These are phyloP conservation scores for Penicillium goetzii DNA, from an alignment of 495 filamentous ascomycete species.

Conservation along the genomic window DNA sequence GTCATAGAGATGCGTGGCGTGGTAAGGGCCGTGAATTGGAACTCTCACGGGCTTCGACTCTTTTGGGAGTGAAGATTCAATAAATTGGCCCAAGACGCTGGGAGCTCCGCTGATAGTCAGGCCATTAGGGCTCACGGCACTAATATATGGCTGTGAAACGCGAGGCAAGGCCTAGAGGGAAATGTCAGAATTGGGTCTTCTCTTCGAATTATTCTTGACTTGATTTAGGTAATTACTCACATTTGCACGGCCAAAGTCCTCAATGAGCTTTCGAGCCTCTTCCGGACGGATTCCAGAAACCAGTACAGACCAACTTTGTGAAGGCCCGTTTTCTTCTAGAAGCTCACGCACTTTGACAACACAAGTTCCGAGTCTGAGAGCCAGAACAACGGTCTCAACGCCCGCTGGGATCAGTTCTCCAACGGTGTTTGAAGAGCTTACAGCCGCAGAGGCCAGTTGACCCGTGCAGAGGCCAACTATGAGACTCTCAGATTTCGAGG, in stretches of 20 bases:
- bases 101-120: slow-evolving; percentile 83
- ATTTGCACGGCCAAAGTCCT: slow-evolving; percentile 39
- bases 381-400: slow-evolving; percentile 70
- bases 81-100: slow-evolving; percentile 59
- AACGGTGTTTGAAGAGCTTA: slow-evolving; percentile 69
- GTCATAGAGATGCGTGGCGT: slow-evolving; percentile 74
- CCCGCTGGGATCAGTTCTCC: slow-evolving; percentile 68
- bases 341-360: slow-evolving; percentile 49
- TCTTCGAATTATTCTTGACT: slow-evolving; percentile 41
- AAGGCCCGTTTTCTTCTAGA: slow-evolving; percentile 31
- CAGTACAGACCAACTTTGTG: slow-evolving; percentile 46
- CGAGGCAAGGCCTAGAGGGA: slow-evolving; percentile 55
- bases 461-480: slow-evolving; percentile 68
- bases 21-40: slow-evolving; percentile 79
- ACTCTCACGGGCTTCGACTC: slow-evolving; percentile 62
- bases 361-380: slow-evolving; percentile 70
- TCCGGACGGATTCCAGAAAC: slow-evolving; percentile 40
- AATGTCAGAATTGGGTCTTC: slow-evolving; percentile 13
- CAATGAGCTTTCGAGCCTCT: slow-evolving; percentile 35
- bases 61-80: slow-evolving; percentile 55
- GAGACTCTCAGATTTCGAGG: slow-evolving; percentile 47
- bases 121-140: slow-evolving; percentile 68
- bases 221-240: slow-evolving; percentile 47
- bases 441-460: slow-evolving; percentile 70
- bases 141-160: slow-evolving; percentile 71